These are phyloP conservation scores for Lentinula lateritia DNA, from an alignment of 768 basidiomycete genomes.

Conservation along the genomic window DNA sequence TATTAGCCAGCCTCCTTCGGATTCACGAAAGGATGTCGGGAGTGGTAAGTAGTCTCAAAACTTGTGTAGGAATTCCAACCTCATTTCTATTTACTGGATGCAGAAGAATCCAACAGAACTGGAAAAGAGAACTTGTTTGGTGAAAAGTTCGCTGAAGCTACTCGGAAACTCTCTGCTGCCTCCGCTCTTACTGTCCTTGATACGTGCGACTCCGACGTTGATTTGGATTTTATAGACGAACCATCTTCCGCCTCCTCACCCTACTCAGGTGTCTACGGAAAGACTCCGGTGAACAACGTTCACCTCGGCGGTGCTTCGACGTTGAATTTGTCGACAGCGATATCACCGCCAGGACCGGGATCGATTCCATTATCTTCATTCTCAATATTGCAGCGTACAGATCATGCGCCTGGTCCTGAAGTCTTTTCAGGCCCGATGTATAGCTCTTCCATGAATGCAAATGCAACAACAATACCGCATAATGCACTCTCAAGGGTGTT, in stretches of 20 bases:
- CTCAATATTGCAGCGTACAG: slow-evolving; percentile 61
- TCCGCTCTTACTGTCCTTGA: slow-evolving; percentile 24
- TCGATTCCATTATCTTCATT: slow-evolving; percentile 52
- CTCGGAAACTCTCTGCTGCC: slow-evolving; percentile 26
- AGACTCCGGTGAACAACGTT: slow-evolving; percentile 39
- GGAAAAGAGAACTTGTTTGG: slow-evolving; percentile 44
- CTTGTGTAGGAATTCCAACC: neutral
- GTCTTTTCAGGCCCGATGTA: neutral
- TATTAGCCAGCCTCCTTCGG: neutral
- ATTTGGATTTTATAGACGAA: slow-evolving; percentile 69
- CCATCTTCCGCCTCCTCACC: slow-evolving; percentile 5
- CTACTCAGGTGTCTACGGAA: slow-evolving; percentile 37
- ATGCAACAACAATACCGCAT: slow-evolving; percentile 46
- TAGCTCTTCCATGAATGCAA: slow-evolving; percentile 26
- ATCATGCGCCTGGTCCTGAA: slow-evolving; percentile 10
- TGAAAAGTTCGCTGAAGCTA: slow-evolving; percentile 62
- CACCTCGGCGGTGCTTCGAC: slow-evolving; percentile 27
- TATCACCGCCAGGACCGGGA: slow-evolving; percentile 30
- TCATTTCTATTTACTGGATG: slow-evolving; percentile 12
- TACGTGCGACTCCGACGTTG: slow-evolving; percentile 62
- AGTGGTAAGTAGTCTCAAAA: neutral
- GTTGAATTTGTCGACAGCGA: slow-evolving; percentile 13
- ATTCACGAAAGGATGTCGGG: neutral
- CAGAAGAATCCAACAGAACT: slow-evolving; percentile 22
- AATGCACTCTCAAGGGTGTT: slow-evolving; percentile 69